Evolutionary conservation across 129 eudicot species (phyloP).

Genomic region (Sambucus nigra): DNA sequence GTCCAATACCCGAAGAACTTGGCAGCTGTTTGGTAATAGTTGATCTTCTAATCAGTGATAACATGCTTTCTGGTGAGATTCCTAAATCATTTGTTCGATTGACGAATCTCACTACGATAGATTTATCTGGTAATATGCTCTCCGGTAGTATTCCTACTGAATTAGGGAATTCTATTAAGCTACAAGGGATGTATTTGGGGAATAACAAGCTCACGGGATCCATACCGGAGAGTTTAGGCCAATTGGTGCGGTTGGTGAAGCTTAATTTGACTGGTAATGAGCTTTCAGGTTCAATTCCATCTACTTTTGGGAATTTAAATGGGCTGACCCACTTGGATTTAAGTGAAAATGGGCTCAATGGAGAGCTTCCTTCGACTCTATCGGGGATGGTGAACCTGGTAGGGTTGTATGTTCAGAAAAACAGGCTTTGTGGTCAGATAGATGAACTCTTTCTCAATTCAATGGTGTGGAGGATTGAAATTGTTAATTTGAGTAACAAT

Average conservation of each 20-base stretch:
- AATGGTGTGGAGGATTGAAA: slow-evolving; percentile 40
- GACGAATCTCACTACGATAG: slow-evolving; percentile 46
- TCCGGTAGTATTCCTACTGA: slow-evolving; percentile 49
- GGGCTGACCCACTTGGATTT: slow-evolving; percentile 64
- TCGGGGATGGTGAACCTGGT: slow-evolving; percentile 54
- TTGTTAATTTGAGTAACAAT: slow-evolving; percentile 46
- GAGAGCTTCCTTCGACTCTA: slow-evolving; percentile 46
- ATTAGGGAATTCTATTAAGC: slow-evolving; percentile 25
- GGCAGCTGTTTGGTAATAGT: slow-evolving; percentile 50
- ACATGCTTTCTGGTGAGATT: slow-evolving; percentile 48
- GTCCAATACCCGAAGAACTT: slow-evolving; percentile 54
- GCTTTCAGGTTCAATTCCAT: slow-evolving; percentile 47
- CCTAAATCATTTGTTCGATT: slow-evolving; percentile 40
- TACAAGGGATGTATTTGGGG: slow-evolving; percentile 56
- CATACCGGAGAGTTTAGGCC: slow-evolving; percentile 48
- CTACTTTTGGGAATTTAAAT: slow-evolving; percentile 31
- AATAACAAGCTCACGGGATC: slow-evolving; percentile 50
- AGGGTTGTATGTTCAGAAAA: slow-evolving; percentile 53
- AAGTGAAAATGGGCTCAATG: slow-evolving; percentile 43
- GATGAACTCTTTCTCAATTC: slow-evolving; percentile 28
- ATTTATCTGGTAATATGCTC: slow-evolving; percentile 42
- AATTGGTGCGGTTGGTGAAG: slow-evolving; percentile 44
- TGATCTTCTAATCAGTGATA: slow-evolving; percentile 52
- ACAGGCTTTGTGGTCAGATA: slow-evolving; percentile 38
- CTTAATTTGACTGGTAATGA: slow-evolving; percentile 51